These are phyloP conservation scores for Clarireedia homoeocarpa DNA, from an alignment of 2,329 filamentous ascomycete species.

Conservation along the genomic window DNA sequence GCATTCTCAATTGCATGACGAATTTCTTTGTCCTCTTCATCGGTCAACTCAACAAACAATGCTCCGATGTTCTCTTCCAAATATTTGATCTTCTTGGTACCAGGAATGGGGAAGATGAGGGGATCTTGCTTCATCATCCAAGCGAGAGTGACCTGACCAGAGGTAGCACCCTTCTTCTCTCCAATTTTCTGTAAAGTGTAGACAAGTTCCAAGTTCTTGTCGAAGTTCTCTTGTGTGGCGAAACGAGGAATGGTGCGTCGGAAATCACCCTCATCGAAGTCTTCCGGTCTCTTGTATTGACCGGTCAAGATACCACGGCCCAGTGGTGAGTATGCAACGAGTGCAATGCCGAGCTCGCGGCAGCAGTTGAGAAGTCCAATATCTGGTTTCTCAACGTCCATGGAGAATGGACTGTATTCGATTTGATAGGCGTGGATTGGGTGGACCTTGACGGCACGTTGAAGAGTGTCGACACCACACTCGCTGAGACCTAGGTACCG, in stretches of 20 bases:
- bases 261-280: slow-evolving; percentile 12
- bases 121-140: slow-evolving; percentile 54
- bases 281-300: slow-evolving; percentile 20
- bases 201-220: slow-evolving; percentile 46
- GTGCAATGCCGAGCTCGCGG: slow-evolving; percentile 41
- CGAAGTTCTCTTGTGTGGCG: slow-evolving; percentile 41
- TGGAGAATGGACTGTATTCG: slow-evolving; percentile 44
- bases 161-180: slow-evolving; percentile 43
- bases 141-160: slow-evolving; percentile 50
- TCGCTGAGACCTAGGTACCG: slow-evolving; percentile 49
- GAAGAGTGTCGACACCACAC: slow-evolving; percentile 39
- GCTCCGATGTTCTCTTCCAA: slow-evolving; percentile 38
- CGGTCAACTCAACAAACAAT: slow-evolving; percentile 26
- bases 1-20: slow-evolving; percentile 27
- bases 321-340: slow-evolving; percentile 34
- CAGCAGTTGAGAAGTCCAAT: slow-evolving; percentile 42
- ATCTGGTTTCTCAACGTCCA: slow-evolving; percentile 48
- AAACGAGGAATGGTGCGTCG: slow-evolving; percentile 41
- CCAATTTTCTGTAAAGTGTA: slow-evolving; percentile 42
- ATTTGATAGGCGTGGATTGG: slow-evolving; percentile 44
- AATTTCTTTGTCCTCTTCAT: slow-evolving; percentile 30
- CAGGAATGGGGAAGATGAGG: slow-evolving; percentile 51
- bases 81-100: slow-evolving; percentile 38
- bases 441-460: slow-evolving; percentile 41
- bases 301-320: slow-evolving; percentile 41